Evolutionary conservation across 331 rosid species (phyloP), one percentile per base, ranked within the genome.

Genomic region (Pyrus hybrid): DNA sequence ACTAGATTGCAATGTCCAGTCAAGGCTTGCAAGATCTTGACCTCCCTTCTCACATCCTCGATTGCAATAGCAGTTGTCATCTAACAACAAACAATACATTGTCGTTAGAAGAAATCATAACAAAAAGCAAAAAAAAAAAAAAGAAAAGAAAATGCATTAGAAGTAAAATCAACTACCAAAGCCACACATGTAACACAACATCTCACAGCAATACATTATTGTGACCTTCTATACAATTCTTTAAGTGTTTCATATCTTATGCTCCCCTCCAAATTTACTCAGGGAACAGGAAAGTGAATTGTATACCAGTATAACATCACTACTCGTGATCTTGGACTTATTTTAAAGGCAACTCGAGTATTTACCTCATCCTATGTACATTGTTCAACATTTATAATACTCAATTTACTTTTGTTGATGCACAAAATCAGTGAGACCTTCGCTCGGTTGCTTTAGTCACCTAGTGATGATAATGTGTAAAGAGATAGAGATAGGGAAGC

Each of bases 21-120:
- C 89, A 95, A 84, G 80, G 97, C 97, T 62, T 86, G 90, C 83
- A 95, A 85, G 84, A 95, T 95, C 83, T 90, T 94, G 78, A 94
- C 99, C 85, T 94, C 99, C 88, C 97, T 89, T 80, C 99, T 87
- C 68, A 95, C 99, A 81, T 95, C 99, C 86, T 92, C 99, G 57
- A 95, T 92, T 53, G 99, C 97, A 81, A 95, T 92, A 47, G 97
- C 93, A 71, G 99, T 92, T 67, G 97, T 95, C 97, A 95, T 95
- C 99, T 92, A 87, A 73, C 64, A 84, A 76, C 68, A 78, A 83
- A 81, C 41, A 13, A 33, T 29, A 73, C 37, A 61, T 37, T 63
- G 37, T 2, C 61, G 70, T 21, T 20, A 77, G 35, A 75, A 43
- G 45, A 70, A 29, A 76, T 64, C 58, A 17, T 45, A 49, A 47